Evolutionary conservation across 2,329 filamentous ascomycete species (phyloP).

Genomic region (Colletotrichum paranaense): DNA sequence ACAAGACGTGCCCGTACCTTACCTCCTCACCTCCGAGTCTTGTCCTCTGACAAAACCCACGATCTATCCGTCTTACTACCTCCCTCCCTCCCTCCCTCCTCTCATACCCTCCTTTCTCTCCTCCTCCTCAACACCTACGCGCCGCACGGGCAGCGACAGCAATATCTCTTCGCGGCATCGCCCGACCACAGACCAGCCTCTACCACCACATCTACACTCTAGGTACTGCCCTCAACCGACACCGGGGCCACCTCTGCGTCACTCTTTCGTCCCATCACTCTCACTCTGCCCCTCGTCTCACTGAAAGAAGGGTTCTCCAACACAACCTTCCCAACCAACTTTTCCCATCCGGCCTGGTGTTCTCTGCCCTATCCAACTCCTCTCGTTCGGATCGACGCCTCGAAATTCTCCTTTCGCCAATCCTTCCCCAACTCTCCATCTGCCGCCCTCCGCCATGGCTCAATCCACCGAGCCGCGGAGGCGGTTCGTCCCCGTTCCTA

Average conservation of each 20-base stretch:
- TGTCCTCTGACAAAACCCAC: slow-evolving; percentile 27
- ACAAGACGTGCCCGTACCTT: slow-evolving; percentile 1
- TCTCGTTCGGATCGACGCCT: slow-evolving; percentile 17
- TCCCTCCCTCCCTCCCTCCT: not conserved
- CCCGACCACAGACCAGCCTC: slow-evolving; percentile 24
- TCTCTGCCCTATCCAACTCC: slow-evolving; percentile 4
- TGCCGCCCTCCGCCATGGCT: slow-evolving; percentile 47
- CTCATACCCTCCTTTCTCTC: not conserved
- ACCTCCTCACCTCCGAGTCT: not conserved
- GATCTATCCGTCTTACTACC: slow-evolving; percentile 3
- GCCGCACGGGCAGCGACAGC: slow-evolving; percentile 25
- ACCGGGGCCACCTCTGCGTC: slow-evolving; percentile 13
- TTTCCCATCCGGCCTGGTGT: not conserved
- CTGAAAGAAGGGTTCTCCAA: slow-evolving; percentile 25
- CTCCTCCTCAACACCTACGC: slow-evolving; percentile 2
- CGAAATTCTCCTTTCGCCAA: not conserved
- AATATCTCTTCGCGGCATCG: not conserved
- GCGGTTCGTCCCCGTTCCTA: slow-evolving; percentile 75
- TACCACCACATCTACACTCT: slow-evolving; percentile 7
- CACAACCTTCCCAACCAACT: not conserved
- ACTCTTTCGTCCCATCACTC: slow-evolving; percentile 24
- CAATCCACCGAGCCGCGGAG: slow-evolving; percentile 57
- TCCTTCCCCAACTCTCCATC: not conserved
- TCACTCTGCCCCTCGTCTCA: slow-evolving; percentile 7
- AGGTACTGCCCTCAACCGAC: not conserved